These are phyloP conservation scores for Scenedesmus sp. DNA, from an alignment of 163 green algal species.

Conservation along the genomic window DNA sequence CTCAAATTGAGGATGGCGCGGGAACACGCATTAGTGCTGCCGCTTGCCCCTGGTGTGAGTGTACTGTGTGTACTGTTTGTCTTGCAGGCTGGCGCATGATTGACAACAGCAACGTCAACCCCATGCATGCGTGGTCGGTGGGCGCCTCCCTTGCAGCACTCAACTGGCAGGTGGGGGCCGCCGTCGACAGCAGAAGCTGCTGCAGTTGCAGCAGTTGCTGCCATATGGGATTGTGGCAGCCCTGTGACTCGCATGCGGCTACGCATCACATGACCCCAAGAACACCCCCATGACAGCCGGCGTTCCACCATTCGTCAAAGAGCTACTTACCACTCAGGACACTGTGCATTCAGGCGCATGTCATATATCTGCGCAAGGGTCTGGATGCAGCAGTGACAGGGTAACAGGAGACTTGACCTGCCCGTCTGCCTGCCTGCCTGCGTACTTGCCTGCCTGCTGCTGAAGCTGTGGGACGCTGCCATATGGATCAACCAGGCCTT, in stretches of 20 bases:
- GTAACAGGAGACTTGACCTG: background rate
- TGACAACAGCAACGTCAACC: constrained; percentile 46
- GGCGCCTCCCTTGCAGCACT: constrained; percentile 31
- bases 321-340: too few species aligned
- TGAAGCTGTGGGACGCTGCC: constrained; percentile 42
- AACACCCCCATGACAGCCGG: too few species aligned
- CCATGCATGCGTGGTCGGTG: background rate
- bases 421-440: background rate
- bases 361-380: too few species aligned
- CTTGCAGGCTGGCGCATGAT: constrained; percentile 39
- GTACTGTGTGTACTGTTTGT: background rate
- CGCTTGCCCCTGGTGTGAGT: background rate
- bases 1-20: too few species aligned
- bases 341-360: too few species aligned
- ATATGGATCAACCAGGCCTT: constrained; percentile 50
- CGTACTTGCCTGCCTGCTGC: background rate
- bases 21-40: background rate
- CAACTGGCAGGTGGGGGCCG: constrained; percentile 12
- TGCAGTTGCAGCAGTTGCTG: background rate
- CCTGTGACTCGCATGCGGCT: too few species aligned
- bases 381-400: too few species aligned
- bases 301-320: too few species aligned
- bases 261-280: too few species aligned
- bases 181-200: background rate
- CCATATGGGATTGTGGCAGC: too few species aligned